These are phyloP conservation scores for Closterium sp. DNA, from an alignment of 139 green algal species.

Conservation along the genomic window DNA sequence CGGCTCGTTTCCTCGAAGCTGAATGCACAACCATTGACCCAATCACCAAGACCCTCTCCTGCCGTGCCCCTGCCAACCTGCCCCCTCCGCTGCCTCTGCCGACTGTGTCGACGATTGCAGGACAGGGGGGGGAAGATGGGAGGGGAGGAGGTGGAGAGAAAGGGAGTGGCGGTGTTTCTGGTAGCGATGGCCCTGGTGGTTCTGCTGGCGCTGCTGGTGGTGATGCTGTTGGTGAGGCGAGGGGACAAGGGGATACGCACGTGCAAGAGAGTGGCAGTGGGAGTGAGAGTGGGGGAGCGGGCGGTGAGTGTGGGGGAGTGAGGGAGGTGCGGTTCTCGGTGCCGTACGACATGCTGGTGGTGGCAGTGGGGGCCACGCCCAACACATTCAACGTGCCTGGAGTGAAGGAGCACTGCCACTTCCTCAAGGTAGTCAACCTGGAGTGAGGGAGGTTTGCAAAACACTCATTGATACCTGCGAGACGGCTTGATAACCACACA, in stretches of 20 bases:
- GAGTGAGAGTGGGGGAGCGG: constrained; percentile 57
- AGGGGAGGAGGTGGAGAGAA: background rate
- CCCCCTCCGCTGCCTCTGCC: background rate
- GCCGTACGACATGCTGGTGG: constrained; percentile 73
- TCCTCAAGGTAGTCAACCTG: constrained; percentile 83
- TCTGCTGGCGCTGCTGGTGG: background rate
- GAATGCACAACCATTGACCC: constrained; percentile 76
- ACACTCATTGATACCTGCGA: background rate
- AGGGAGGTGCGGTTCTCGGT: constrained; percentile 60
- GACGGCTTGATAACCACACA: too few relatives aligned
- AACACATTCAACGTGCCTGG: constrained; percentile 75
- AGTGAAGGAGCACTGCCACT: constrained; percentile 74
- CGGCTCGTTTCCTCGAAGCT: constrained; percentile 79
- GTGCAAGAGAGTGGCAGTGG: too few relatives aligned
- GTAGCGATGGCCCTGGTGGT: background rate
- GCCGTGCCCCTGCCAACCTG: background rate
- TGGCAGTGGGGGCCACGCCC: constrained; percentile 73
- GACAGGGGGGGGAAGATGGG: background rate
- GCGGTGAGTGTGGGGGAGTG: background rate
- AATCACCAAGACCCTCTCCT: constrained; percentile 55
- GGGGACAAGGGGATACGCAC: background rate
- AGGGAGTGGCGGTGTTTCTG: background rate
- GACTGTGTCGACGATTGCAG: background rate
- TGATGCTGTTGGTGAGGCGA: background rate
- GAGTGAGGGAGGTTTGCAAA: too few relatives aligned